Conservation (phyloP, 139 green algal species). For the Parachlorella kessleri region DNA sequence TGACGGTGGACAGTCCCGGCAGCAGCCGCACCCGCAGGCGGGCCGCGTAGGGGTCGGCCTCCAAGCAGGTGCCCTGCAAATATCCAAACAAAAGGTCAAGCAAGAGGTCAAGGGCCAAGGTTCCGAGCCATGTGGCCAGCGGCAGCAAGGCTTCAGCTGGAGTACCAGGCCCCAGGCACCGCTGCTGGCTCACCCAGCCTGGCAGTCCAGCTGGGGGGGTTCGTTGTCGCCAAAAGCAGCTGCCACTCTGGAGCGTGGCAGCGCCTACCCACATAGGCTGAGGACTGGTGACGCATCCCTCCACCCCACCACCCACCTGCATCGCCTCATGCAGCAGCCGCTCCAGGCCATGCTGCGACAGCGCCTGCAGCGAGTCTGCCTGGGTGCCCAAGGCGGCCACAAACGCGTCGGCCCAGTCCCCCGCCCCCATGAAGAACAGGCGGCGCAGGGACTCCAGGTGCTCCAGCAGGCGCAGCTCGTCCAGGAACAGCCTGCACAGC, state of each 20-base stretch:
- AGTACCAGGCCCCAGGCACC: no score
- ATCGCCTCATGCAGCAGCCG: conserved; percentile 1
- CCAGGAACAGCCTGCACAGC: conserved; percentile 27
- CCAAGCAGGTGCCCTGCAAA: conserved; percentile 17
- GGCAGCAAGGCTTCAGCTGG: no score
- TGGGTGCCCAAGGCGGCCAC: not conserved
- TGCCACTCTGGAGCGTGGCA: no score
- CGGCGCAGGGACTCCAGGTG: conserved; percentile 30
- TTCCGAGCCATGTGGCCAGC: no score
- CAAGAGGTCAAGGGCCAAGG: no score
- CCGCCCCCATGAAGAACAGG: conserved; percentile 26
- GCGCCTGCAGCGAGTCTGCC: not conserved
- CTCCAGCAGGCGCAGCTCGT: conserved; percentile 26
- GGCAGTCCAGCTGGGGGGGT: no score
- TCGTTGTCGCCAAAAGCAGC: no score
- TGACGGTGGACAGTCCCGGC: not conserved
- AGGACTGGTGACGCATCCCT: no score
- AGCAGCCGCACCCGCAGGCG: conserved; percentile 7
- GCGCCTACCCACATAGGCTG: no score
- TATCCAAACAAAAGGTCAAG: no score
- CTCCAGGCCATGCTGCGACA: conserved; percentile 3
- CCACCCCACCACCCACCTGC: not conserved
- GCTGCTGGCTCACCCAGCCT: no score
- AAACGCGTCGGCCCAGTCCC: conserved; percentile 27
- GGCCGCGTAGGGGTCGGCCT: conserved; percentile 10